Percentiles rank a stretch among this genome's conserved stretches.
Evolutionary conservation across 345 rosid genomes (phyloP).

Genomic region (Pelargonium nanum): DNA sequence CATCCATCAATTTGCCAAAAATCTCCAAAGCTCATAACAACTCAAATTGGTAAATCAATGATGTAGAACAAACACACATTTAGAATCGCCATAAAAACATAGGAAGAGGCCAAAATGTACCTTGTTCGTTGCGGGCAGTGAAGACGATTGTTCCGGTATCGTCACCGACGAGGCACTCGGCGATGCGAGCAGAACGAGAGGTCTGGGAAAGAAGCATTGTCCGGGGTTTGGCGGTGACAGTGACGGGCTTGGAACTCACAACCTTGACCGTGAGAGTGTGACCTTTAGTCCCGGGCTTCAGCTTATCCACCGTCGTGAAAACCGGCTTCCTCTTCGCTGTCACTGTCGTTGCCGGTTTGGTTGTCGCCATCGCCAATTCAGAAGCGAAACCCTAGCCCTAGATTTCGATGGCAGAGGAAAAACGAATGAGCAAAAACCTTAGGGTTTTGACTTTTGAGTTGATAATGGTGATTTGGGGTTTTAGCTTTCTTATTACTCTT

Average conservation of each 20-base stretch:
- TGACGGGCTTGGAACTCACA: conserved; percentile 33
- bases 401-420: too few relatives aligned
- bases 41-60: too few relatives aligned
- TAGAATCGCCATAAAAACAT: not conserved
- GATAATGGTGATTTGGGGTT: too few relatives aligned
- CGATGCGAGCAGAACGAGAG: conserved; percentile 37
- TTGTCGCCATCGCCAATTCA: conserved; percentile 17
- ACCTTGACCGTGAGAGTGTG: conserved; percentile 54
- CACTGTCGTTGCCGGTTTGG: conserved; percentile 11
- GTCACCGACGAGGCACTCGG: conserved; percentile 66
- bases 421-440: too few relatives aligned
- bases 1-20: too few relatives aligned
- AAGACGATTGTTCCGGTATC: conserved; percentile 59
- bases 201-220: conserved; percentile 23
- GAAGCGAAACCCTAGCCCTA: too few relatives aligned
- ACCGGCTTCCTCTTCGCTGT: conserved; percentile 56
- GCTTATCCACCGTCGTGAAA: conserved; percentile 50
- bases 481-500: too few relatives aligned
- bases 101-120: conserved; percentile 11
- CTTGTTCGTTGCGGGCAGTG: conserved; percentile 75
- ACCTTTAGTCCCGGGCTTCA: conserved; percentile 54
- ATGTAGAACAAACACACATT: not conserved
- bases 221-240: conserved; percentile 25
- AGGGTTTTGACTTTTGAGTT: too few relatives aligned
- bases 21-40: too few relatives aligned